A percentile compares a stretch with the other conserved stretches of the same genome.
phyloP scores from a whole-genome alignment of 305 asterid species.

The Euphrasia arctica region DNA sequence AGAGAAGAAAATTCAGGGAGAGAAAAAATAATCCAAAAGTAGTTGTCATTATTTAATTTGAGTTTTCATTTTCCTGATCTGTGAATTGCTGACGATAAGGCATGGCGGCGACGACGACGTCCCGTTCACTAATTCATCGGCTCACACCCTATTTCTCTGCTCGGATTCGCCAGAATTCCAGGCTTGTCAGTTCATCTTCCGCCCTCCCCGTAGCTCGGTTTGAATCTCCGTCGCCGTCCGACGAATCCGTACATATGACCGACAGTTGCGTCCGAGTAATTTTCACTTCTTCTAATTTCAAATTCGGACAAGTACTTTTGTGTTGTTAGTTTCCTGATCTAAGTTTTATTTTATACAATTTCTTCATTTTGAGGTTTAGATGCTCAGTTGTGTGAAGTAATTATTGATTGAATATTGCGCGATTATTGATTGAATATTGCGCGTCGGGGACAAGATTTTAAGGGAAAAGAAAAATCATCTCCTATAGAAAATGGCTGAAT shows the following conservation, averaged over 20 bases:
- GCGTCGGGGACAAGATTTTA: neutral
- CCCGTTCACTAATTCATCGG: slow-evolving; percentile 51
- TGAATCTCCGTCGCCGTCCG: slow-evolving; percentile 38
- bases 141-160: slow-evolving; percentile 47
- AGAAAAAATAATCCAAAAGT: neutral
- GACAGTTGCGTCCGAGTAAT: slow-evolving; percentile 79
- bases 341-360: neutral
- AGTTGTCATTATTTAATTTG: neutral
- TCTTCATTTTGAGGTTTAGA: neutral
- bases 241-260: slow-evolving; percentile 53
- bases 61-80: slow-evolving; percentile 11
- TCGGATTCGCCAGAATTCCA: slow-evolving; percentile 65
- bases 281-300: neutral
- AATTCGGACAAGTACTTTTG: neutral
- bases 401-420: slow-evolving; percentile 14
- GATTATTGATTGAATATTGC: neutral
- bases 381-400: slow-evolving; percentile 6
- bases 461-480: neutral
- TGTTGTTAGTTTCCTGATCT: neutral
- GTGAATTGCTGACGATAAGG: slow-evolving; percentile 11
- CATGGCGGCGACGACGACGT: slow-evolving; percentile 44
- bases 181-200: slow-evolving; percentile 62
- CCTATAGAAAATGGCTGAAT: neutral
- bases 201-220: slow-evolving; percentile 42
- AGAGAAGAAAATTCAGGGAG: slow-evolving; percentile 5